Evolutionary conservation across 768 basidiomycete genomes (phyloP).

Genomic region (Auriculariales sp.): DNA sequence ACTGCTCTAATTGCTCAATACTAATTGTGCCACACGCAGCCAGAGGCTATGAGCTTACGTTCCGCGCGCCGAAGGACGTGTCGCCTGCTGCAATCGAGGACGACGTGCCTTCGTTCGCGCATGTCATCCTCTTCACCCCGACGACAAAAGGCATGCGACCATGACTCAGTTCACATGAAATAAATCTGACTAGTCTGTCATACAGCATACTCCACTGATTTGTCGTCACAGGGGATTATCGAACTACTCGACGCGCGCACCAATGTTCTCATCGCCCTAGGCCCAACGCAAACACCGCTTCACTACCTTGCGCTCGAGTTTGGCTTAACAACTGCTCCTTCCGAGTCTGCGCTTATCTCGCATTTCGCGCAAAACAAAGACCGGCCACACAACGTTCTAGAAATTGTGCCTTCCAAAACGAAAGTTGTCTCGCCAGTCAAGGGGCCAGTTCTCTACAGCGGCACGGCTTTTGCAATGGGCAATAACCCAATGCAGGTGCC

Average conservation of each 20-base stretch:
- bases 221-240: conserved; percentile 71
- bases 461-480: conserved; percentile 47
- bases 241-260: conserved; percentile 51
- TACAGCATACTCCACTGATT: conserved; percentile 54
- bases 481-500: conserved; percentile 71
- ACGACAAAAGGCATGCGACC: conserved; percentile 60
- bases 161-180: background rate
- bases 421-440: conserved; percentile 33
- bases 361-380: conserved; percentile 68
- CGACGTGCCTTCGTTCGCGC: conserved; percentile 63
- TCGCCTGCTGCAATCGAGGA: conserved; percentile 50
- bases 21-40: conserved; percentile 24
- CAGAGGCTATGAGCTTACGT: conserved; percentile 74
- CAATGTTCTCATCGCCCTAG: conserved; percentile 76
- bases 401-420: conserved; percentile 29
- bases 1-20: background rate
- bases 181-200: background rate
- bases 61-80: conserved; percentile 69
- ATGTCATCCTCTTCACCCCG: conserved; percentile 78
- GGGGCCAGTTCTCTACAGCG: conserved; percentile 63
- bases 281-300: conserved; percentile 58
- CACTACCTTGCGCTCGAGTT: conserved; percentile 80
- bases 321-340: conserved; percentile 75
- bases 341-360: conserved; percentile 69
- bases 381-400: conserved; percentile 29